phyloP scores from a whole-genome alignment of 257 asterid genomes.

The Ocimum tenuiflorum region DNA sequence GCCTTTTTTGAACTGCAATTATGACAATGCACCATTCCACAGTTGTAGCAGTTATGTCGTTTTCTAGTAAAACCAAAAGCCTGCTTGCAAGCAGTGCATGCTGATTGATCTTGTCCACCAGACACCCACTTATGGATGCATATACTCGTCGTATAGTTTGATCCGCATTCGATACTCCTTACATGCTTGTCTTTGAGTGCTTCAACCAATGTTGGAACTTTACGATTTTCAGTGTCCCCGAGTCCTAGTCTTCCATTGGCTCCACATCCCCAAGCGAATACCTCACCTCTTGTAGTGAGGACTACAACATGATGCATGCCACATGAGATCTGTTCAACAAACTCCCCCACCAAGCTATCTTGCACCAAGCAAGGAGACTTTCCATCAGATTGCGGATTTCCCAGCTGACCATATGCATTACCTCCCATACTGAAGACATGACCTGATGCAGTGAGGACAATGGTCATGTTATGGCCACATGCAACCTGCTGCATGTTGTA shows the following conservation, averaged over 20 bases:
- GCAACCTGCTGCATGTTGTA: constrained; percentile 75
- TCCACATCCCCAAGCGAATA: constrained; percentile 86
- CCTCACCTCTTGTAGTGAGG: constrained; percentile 76
- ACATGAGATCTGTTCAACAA: constrained; percentile 76
- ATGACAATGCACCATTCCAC: constrained; percentile 89
- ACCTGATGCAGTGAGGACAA: constrained; percentile 75
- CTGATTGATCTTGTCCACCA: constrained; percentile 86
- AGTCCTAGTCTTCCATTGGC: constrained; percentile 88
- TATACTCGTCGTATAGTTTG: constrained; percentile 66
- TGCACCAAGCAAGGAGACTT: constrained; percentile 67
- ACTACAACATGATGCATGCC: constrained; percentile 74
- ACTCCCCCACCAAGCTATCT: constrained; percentile 81
- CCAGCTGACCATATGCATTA: constrained; percentile 63
- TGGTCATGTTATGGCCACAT: constrained; percentile 65
- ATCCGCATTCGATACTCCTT: constrained; percentile 73
- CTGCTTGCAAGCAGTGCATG: constrained; percentile 73
- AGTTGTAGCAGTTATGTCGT: constrained; percentile 75
- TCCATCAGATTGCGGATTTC: constrained; percentile 68
- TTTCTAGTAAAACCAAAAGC: constrained; percentile 89
- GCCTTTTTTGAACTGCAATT: constrained; percentile 92
- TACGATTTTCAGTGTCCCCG: constrained; percentile 65
- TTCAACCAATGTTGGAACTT: constrained; percentile 66
- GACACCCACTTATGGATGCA: constrained; percentile 93
- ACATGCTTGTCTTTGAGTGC: constrained; percentile 77
- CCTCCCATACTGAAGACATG: constrained; percentile 83